Evolutionary conservation across 2,329 filamentous ascomycete species (phyloP), one percentile per base, ranked within the genome.

Genomic region (Claviceps spartinae): DNA sequence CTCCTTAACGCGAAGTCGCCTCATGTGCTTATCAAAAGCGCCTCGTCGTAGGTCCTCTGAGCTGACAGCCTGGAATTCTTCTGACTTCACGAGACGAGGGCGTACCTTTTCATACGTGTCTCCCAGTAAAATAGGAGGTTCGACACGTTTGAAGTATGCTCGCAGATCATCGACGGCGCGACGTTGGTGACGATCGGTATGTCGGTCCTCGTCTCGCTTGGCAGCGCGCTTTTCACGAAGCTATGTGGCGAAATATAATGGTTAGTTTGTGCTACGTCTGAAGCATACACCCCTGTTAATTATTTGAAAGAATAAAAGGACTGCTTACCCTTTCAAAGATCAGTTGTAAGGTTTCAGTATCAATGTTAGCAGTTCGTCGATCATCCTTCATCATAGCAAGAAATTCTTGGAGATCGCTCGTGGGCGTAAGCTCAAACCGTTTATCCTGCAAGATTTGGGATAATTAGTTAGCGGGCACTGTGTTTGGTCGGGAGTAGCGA

Each of bases 61-160:
- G 57, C 83, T 76, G 48, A 97, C 78, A 50, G 85, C 85, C 67
- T 85, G 81, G 70, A 87, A 98, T 67, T 97, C 93, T 54, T 89
- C 82, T 60, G 79, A 80, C 63, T 86, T 86, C 61, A 86, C 81
- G 57, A 98, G 75, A 56, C 88, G 85, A 59, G 83, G 75, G 64
- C 83, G 84, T 63, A 96, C 80, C 72, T 87, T 84, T 61, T 97
- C 91, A 80, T 89, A 98, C 53, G 84, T 88, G 67, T 97, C 91
- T 61, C 78, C 78, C 50, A 82, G 65, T 36, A 79, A 72, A 57
- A 98, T 79, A 14, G 90, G 85, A 38, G 93, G 93, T 11, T 96
- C 88, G 49, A 96, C 74, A 62, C 86, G 89, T 71, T 95, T 96
- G 65, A 98, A 86, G 50, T 81, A 81, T 24, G 85, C 87, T 54